Evolutionary conservation across 192 early-diverging fungal species (phyloP).

Genomic region (Coemansia sp.): DNA sequence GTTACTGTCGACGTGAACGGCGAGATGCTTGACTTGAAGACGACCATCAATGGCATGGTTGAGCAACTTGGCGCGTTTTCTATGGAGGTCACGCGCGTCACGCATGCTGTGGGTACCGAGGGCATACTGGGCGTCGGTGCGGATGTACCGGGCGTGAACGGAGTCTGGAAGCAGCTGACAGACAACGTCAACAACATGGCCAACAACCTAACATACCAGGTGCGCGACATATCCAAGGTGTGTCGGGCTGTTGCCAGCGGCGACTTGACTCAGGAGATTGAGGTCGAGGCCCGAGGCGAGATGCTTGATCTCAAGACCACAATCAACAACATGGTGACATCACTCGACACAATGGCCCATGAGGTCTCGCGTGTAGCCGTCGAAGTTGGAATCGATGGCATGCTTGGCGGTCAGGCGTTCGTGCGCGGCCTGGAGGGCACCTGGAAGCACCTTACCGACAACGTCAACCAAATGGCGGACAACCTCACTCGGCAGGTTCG

Average conservation of each 20-base stretch:
- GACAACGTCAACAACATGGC: constrained; percentile 56
- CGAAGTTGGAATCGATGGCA: constrained; percentile 71
- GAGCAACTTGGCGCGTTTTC: constrained; percentile 55
- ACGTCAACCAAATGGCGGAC: constrained; percentile 57
- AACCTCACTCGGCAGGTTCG: constrained; percentile 58
- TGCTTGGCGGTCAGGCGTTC: constrained; percentile 61
- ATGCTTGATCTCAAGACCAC: constrained; percentile 61
- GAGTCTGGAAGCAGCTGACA: constrained; percentile 55
- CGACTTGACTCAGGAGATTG: constrained; percentile 32
- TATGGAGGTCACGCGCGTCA: constrained; percentile 55
- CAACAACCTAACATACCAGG: not conserved
- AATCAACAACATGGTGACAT: constrained; percentile 61
- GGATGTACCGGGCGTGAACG: constrained; percentile 25
- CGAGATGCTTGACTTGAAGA: constrained; percentile 63
- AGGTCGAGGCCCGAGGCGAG: constrained; percentile 46
- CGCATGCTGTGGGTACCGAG: constrained; percentile 52
- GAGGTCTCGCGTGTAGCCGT: constrained; percentile 66
- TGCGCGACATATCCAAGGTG: not conserved
- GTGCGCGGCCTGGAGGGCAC: constrained; percentile 58
- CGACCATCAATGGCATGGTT: constrained; percentile 64
- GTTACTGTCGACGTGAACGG: constrained; percentile 56
- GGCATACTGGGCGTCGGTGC: too few relatives aligned
- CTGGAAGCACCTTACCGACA: constrained; percentile 59
- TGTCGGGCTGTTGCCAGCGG: too few relatives aligned
- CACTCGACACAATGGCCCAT: constrained; percentile 44